Evolutionary conservation across 176 grass and related monocot genomes (phyloP).

Genomic region (Eremochloa ophiuroides): DNA sequence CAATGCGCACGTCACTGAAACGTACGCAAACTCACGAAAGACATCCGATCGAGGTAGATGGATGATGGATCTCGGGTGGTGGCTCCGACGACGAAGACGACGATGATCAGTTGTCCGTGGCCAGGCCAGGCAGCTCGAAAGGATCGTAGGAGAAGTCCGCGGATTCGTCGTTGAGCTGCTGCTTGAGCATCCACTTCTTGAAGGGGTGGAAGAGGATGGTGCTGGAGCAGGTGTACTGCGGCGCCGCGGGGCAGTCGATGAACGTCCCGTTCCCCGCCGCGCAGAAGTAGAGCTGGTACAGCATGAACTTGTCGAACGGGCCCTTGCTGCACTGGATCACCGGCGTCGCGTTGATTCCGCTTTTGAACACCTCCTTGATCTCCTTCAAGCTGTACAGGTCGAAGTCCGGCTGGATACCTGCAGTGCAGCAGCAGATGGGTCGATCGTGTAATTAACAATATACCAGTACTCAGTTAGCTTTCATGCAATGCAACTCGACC

Average conservation of each 20-base stretch:
- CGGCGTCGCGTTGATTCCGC: background rate
- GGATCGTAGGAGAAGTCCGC: too few species aligned
- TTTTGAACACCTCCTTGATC: constrained; percentile 23
- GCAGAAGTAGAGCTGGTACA: constrained; percentile 37
- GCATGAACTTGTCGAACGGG: constrained; percentile 20
- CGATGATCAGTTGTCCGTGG: background rate
- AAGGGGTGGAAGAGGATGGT: constrained; percentile 39
- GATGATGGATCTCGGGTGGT: too few species aligned
- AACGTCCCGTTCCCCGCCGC: background rate
- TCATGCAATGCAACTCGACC: too few species aligned
- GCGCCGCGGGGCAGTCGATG: constrained; percentile 28
- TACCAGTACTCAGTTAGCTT: too few species aligned
- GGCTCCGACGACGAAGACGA: too few species aligned
- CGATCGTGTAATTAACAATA: too few species aligned
- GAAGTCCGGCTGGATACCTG: constrained; percentile 28
- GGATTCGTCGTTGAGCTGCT: too few species aligned
- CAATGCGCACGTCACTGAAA: background rate
- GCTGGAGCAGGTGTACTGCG: constrained; percentile 1
- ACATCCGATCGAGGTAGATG: background rate
- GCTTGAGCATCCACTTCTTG: constrained; percentile 44
- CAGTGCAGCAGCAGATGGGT: too few species aligned
- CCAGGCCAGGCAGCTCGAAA: background rate
- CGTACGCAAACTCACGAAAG: too few species aligned
- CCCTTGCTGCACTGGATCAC: constrained; percentile 34
- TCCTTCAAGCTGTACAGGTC: constrained; percentile 16